A percentile compares a stretch with the other conserved stretches of the same genome.
Evolutionary conservation across 148 eudicot genomes (phyloP).

Genomic region (Silene latifolia): DNA sequence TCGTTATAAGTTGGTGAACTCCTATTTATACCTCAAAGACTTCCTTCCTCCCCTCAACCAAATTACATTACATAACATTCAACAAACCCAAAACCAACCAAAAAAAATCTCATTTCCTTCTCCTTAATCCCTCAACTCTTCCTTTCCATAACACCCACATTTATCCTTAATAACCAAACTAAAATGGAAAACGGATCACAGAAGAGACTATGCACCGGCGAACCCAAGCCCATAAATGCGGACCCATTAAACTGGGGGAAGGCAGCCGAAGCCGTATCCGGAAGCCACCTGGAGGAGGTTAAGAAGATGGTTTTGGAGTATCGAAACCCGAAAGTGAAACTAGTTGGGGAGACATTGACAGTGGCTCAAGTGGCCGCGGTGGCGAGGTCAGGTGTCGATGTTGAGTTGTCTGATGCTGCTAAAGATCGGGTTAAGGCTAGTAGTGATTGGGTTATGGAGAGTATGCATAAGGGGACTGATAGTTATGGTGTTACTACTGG

Average conservation of each 20-base stretch:
- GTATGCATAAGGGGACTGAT: conserved; percentile 73
- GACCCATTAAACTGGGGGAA: conserved; percentile 78
- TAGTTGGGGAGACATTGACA: conserved; percentile 60
- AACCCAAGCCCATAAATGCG: background rate
- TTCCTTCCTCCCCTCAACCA: background rate
- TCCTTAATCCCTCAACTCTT: background rate
- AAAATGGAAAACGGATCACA: background rate
- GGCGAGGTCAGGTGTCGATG: conserved; percentile 37
- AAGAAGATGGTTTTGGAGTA: conserved; percentile 72
- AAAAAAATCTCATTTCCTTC: background rate
- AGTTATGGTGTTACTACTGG: conserved; percentile 85
- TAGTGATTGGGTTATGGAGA: conserved; percentile 91
- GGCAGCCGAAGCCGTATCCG: conserved; percentile 52
- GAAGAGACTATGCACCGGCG: background rate
- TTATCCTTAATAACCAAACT: background rate
- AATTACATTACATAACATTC: background rate
- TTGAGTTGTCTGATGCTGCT: conserved; percentile 58
- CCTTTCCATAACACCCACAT: background rate
- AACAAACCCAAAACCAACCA: background rate
- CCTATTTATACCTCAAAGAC: conserved; percentile 9
- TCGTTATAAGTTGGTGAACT: background rate
- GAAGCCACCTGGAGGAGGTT: conserved; percentile 75
- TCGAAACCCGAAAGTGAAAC: conserved; percentile 43
- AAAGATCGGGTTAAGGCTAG: conserved; percentile 69
- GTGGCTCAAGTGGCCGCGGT: conserved; percentile 71